Evolutionary conservation across 148 eudicot species (phyloP).

Genomic region (Persicaria tinctoria): DNA sequence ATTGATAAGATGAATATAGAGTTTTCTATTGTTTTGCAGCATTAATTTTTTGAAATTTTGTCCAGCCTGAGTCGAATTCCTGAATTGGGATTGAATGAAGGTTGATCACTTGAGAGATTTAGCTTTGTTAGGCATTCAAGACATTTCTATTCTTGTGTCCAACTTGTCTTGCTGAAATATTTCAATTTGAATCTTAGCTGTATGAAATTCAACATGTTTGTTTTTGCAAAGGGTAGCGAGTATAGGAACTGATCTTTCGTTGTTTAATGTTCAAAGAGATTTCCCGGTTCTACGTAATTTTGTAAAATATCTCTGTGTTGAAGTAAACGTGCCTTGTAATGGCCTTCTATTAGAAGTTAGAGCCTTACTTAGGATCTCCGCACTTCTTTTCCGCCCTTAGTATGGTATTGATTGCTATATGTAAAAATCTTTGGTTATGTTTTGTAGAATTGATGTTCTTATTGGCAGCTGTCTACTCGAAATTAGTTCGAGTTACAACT

Average conservation of each 20-base stretch:
- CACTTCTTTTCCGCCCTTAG: not conserved
- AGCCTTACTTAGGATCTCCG: not conserved
- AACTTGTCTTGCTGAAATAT: not conserved
- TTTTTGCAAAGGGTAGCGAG: not conserved
- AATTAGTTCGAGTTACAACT: not conserved
- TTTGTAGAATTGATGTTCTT: not conserved
- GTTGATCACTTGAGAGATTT: not conserved
- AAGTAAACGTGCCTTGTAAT: not conserved
- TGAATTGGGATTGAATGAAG: not conserved
- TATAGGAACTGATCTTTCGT: not conserved
- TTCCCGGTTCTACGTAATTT: not conserved
- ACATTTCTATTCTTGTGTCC: not conserved
- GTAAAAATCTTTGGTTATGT: not conserved
- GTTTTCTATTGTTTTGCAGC: not conserved
- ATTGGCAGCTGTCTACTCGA: not conserved
- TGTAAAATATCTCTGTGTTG: not conserved
- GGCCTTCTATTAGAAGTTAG: not conserved
- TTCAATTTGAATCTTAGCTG: not conserved
- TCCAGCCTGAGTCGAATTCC: not conserved
- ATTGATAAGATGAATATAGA: not conserved
- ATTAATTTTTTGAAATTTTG: not conserved
- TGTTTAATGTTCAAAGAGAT: too few species aligned
- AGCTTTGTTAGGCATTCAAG: not conserved
- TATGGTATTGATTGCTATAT: not conserved
- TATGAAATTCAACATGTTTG: not conserved